phyloP scores from a whole-genome alignment of 345 rosid genomes.

The Cardiospermum halicacabum region DNA sequence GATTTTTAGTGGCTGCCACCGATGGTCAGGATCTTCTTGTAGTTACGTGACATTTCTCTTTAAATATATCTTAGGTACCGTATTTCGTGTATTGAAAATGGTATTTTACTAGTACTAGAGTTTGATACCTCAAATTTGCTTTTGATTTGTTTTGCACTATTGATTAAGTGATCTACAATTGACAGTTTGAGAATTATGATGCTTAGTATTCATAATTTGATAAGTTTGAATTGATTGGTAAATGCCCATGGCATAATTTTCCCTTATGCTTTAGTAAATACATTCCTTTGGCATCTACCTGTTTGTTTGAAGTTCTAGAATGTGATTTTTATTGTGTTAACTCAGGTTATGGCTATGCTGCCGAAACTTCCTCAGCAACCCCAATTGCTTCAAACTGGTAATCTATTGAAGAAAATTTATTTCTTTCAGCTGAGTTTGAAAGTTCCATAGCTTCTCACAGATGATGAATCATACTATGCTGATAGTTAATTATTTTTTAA shows the following conservation, averaged over 20 bases:
- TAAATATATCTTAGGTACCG: no score
- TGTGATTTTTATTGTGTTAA: neutral
- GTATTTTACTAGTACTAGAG: no score
- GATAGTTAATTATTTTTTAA: neutral
- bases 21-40: neutral
- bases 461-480: neutral
- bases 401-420: neutral
- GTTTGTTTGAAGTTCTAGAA: neutral
- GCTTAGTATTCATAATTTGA: neutral
- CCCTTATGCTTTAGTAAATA: neutral
- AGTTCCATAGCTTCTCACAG: neutral
- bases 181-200: neutral
- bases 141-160: neutral
- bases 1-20: neutral
- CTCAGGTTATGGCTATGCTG: constrained; percentile 82
- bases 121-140: neutral
- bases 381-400: constrained; percentile 92
- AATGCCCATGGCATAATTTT: neutral
- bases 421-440: neutral
- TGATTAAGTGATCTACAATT: neutral
- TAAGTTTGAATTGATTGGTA: neutral
- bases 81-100: neutral
- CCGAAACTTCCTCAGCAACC: constrained; percentile 85
- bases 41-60: no score
- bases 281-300: neutral